These are phyloP conservation scores for Alternaria sp. DNA, from an alignment of 2,329 filamentous ascomycete genomes.

Conservation along the genomic window DNA sequence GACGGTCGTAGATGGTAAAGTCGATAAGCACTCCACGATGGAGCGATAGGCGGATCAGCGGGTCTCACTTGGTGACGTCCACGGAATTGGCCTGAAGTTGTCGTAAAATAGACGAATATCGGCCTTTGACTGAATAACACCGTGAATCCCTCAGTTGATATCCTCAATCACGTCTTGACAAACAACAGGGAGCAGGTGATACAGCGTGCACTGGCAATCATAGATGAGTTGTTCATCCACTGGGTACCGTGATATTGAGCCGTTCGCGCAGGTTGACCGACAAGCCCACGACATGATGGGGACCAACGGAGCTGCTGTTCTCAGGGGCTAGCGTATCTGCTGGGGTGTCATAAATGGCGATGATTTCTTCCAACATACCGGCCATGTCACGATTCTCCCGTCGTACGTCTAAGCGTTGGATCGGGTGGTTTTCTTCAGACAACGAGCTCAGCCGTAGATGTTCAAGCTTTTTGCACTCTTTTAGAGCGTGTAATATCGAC, in stretches of 20 bases:
- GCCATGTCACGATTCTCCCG: conserved; percentile 10
- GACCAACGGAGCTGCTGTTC: background rate
- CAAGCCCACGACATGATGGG: background rate
- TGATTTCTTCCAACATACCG: conserved; percentile 20
- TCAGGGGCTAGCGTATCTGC: background rate
- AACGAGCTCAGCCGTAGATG: conserved; percentile 17
- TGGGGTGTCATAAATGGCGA: conserved; percentile 3
- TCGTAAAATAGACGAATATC: background rate
- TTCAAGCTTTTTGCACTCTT: conserved; percentile 6
- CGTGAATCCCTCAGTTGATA: too few species aligned
- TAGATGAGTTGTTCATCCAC: background rate
- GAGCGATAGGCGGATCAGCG: conserved; percentile 1
- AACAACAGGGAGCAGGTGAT: background rate
- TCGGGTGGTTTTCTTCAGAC: conserved; percentile 6
- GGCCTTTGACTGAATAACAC: background rate
- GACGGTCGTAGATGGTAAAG: conserved; percentile 5
- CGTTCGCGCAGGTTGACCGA: background rate
- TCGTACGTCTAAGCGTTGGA: background rate
- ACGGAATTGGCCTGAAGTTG: background rate
- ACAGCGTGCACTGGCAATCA: background rate
- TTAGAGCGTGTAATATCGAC: conserved; percentile 19
- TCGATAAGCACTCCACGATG: conserved; percentile 4
- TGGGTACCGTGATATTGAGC: background rate
- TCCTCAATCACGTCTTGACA: background rate
- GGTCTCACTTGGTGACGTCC: background rate